Base-by-base conservation (phyloP, 352 stramenopile species). In the Globisporangium middletonii region DNA sequence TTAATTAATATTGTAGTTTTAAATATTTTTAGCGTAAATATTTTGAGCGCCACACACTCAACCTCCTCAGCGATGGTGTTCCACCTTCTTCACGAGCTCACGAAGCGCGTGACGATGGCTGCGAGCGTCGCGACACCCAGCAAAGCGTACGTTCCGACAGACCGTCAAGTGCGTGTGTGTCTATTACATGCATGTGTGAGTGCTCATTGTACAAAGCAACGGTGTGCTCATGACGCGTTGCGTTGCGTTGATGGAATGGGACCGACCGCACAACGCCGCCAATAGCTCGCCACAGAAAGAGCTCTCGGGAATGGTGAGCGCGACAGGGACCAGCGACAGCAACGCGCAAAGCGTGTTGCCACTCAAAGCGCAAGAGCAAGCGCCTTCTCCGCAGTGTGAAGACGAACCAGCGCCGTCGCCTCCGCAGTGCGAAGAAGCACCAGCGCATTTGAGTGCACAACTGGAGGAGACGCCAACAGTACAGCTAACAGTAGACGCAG, bases 51-150 rank as follows among this genome's bases (percentile, higher is more conserved):
- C 35, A 41, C 35, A 41, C 35, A 41, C 2, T 9, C 35, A 11
- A 13, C 35, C 23, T 23, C 23, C 23, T 23, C 5, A 38, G 6
- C 12, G 33, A 38, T 2, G 33, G 12, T 38, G 33, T 12, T 38
- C 33, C 9, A 38, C 16, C 51, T 38, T 13, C 33, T 38, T 13
- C 9, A 38, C 4, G 33, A 38, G 33, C 33, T 38, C 33, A 50
- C 50, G 51, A 49, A 46, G 45, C 44, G n/a, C 42, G 52, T 18
- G 16, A 47, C 28, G 27, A 77, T 73, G 65, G 66, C 69, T 23
- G 65, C 69, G 53, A 73, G 62, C 45, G 49, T 73, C 27, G 60
- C 53, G 49, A 64, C 53, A 50, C 46, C 61, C 28, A 55, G 55
- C 51, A 50, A 57, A 54, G 56, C 56, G 52, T 62, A 53, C 55